Evolutionary conservation across 371 early-diverging fungal species (phyloP), one percentile per base, ranked within the genome.

Genomic region (Circinella umbellata): DNA sequence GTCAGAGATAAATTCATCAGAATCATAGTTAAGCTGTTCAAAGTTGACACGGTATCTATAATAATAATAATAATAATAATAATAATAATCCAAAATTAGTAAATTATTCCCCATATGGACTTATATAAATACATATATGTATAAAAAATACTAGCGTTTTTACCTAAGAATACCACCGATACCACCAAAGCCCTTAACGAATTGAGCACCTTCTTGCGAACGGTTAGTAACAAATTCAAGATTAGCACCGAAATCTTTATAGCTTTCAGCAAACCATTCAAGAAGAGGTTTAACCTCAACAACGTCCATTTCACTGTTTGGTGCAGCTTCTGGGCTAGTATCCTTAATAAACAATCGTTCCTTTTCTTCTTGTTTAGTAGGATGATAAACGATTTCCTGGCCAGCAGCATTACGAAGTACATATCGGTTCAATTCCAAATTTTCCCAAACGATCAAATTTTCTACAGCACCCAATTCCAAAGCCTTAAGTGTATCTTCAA

Each of bases 151-250:
- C 13, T 48, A 42, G 42, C 3, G 9, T 42, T 42, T 20, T 59
- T 70, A 71, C 72, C 72, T 70, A 39, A 74, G 68, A 62, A 74
- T 74, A 34, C 97, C 99, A 46, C 99, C 99, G 69, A 99, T 94
- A 46, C 99, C 99, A 80, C 98, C 98, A 81, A 99, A 99, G 38
- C 98, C 98, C 78, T 94, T 94, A 64, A 97, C 95, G 86, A 99
- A 99, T 82, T 99, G 98, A 39, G 95, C 90, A 57, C 99, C 99
- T 81, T 99, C 99, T 66, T 93, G 92, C 27, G 95, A 95, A 69
- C 92, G 86, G 89, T 99, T 95, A 65, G 98, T 97, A 51, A 99
- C 93, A 81, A 97, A 95, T 80, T 96, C 95, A 4, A 99, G 84
- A n/a, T 75, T 84, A 61, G 97, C 93, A 65, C 73, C 98, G 74